phyloP scores from a whole-genome alignment of 2,329 filamentous ascomycete species.

The Trichoderma pleuroti region DNA sequence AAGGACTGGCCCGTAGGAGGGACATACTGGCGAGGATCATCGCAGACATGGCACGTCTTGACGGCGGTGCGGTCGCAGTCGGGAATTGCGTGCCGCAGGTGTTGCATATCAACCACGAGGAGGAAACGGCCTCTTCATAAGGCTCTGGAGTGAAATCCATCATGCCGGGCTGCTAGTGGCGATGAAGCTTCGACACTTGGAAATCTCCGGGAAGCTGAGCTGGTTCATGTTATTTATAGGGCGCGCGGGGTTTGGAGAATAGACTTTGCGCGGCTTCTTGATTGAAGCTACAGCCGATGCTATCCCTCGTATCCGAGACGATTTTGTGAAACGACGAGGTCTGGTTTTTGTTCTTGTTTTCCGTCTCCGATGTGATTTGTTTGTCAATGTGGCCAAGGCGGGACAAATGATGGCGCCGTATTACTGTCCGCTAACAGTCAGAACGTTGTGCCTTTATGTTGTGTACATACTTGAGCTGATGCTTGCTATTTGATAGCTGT shows the following conservation, averaged over 20 bases:
- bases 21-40: slow-evolving; percentile 69
- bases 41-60: slow-evolving; percentile 65
- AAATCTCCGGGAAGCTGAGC: not conserved
- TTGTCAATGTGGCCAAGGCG: not conserved
- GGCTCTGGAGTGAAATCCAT: slow-evolving; percentile 20
- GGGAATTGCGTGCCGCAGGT: slow-evolving; percentile 67
- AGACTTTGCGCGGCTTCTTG: not conserved
- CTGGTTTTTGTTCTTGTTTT: not conserved
- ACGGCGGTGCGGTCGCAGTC: slow-evolving; percentile 43
- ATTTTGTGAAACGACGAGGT: not conserved
- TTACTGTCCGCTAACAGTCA: not conserved
- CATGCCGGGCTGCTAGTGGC: not conserved
- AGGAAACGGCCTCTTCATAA: slow-evolving; percentile 5
- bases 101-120: slow-evolving; percentile 53
- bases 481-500: not conserved
- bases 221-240: not conserved
- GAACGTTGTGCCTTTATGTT: not conserved
- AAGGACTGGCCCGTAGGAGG: slow-evolving; percentile 57
- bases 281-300: not conserved
- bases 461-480: not conserved
- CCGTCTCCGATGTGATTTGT: not conserved
- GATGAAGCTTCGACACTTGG: not conserved
- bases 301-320: not conserved
- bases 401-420: not conserved
- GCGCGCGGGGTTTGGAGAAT: slow-evolving; percentile 14